Evolutionary conservation across 2,329 filamentous ascomycete species (phyloP).

Genomic region (Alternaria triticina): DNA sequence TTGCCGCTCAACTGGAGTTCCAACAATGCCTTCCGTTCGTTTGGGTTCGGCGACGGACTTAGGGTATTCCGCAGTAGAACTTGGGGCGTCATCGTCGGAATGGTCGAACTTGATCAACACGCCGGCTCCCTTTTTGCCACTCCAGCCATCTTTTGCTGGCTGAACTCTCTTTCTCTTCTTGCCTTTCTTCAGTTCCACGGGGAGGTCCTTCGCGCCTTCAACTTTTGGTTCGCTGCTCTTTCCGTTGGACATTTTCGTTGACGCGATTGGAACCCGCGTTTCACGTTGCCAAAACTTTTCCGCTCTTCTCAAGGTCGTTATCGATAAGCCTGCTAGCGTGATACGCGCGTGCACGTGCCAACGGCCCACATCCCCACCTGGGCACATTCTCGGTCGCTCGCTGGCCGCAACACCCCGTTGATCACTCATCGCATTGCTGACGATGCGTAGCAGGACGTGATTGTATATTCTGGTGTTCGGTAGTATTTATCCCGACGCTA

Average conservation of each 20-base stretch:
- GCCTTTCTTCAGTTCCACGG: conserved; percentile 23
- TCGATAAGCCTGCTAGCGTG: conserved; percentile 29
- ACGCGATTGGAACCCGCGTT: conserved; percentile 1
- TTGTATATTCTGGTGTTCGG: background rate
- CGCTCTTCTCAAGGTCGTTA: conserved; percentile 17
- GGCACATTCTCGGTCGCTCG: background rate
- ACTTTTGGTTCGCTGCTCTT: conserved; percentile 4
- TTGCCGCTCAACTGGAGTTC: background rate
- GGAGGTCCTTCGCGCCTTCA: background rate
- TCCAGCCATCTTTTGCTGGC: conserved; percentile 7
- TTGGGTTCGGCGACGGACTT: background rate
- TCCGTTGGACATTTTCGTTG: conserved; percentile 22
- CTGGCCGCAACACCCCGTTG: background rate
- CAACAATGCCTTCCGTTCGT: background rate
- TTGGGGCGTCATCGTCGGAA: conserved; percentile 8
- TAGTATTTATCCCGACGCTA: conserved; percentile 13
- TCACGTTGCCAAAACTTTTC: conserved; percentile 23
- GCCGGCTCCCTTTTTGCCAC: conserved; percentile 21
- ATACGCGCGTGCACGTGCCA: background rate
- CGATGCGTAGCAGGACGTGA: background rate
- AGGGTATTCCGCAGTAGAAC: background rate
- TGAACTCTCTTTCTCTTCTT: conserved; percentile 44
- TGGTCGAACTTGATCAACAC: conserved; percentile 24
- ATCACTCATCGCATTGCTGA: background rate
- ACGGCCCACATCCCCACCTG: conserved; percentile 1